Percentiles rank a stretch among this genome's conserved stretches.
Evolutionary conservation across 371 early-diverging fungal species (phyloP).

Genomic region (Lichtheimia corymbifera): DNA sequence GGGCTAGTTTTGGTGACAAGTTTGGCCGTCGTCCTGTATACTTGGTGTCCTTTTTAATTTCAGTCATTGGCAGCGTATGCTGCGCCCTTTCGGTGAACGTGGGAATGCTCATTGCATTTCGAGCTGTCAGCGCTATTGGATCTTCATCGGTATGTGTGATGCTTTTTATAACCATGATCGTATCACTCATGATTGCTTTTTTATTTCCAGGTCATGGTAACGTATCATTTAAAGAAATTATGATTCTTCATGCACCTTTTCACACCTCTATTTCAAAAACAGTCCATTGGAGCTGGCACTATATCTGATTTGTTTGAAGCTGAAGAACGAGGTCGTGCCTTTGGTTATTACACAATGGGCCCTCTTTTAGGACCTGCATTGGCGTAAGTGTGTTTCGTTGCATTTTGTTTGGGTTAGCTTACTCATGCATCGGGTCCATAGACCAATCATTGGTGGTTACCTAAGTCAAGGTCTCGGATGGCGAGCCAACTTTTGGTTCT

Average conservation of each 20-base stretch:
- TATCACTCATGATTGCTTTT: not conserved
- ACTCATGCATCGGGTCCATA: not conserved
- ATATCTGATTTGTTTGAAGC: constrained; percentile 45
- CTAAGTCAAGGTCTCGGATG: constrained; percentile 47
- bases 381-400: constrained; percentile 19
- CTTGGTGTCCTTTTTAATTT: constrained; percentile 36
- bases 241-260: not conserved
- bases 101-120: constrained; percentile 39
- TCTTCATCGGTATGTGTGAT: constrained; percentile 27
- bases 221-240: too few relatives aligned
- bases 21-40: constrained; percentile 41
- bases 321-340: constrained; percentile 40
- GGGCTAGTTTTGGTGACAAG: constrained; percentile 39
- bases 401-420: not conserved
- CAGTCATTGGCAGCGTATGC: constrained; percentile 28
- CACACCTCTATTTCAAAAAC: not conserved
- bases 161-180: too few relatives aligned
- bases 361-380: constrained; percentile 37
- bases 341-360: constrained; percentile 36
- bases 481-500: constrained; percentile 43
- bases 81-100: constrained; percentile 45
- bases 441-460: constrained; percentile 49
- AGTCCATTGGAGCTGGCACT: constrained; percentile 50
- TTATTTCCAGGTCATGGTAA: not conserved
- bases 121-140: constrained; percentile 40